Conservation (phyloP, 257 asterid species). For the Solanum piurae region DNA sequence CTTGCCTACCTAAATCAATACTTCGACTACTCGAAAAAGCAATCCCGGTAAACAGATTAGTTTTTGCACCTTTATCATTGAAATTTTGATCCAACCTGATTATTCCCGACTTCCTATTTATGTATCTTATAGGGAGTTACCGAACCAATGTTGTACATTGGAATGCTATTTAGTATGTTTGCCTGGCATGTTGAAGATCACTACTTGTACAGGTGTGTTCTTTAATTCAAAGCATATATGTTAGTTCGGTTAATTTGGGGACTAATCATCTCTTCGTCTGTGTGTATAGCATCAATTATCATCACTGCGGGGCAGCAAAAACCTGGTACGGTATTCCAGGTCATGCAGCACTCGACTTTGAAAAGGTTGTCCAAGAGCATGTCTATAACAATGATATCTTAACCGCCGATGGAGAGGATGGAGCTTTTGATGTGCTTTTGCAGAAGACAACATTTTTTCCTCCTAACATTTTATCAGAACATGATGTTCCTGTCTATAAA, state of each 20-base stretch:
- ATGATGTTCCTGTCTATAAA: slow-evolving; percentile 79
- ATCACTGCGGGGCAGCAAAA: slow-evolving; percentile 97
- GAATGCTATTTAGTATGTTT: slow-evolving; percentile 97
- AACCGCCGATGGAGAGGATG: slow-evolving; percentile 80
- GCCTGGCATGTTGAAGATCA: slow-evolving; percentile 99
- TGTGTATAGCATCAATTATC: slow-evolving; percentile 74
- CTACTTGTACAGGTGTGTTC: slow-evolving; percentile 73
- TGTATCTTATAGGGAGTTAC: slow-evolving; percentile 74
- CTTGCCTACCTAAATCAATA: slow-evolving; percentile 73
- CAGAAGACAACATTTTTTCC: slow-evolving; percentile 96
- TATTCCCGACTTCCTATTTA: not conserved
- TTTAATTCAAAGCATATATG: not conserved
- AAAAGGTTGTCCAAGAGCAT: slow-evolving; percentile 68
- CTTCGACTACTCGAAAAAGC: slow-evolving; percentile 84
- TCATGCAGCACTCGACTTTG: slow-evolving; percentile 76
- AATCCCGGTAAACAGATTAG: slow-evolving; percentile 56
- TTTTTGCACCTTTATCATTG: not conserved
- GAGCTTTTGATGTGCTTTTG: slow-evolving; percentile 88
- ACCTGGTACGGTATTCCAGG: slow-evolving; percentile 99
- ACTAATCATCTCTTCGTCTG: not conserved
- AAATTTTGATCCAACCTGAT: not conserved
- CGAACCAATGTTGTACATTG: slow-evolving; percentile 97
- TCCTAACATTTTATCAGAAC: slow-evolving; percentile 67
- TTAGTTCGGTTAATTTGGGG: not conserved
- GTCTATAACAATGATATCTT: slow-evolving; percentile 67